Base-by-base conservation (phyloP, 371 early-diverging fungal species). In the Mortierella sp. region DNA sequence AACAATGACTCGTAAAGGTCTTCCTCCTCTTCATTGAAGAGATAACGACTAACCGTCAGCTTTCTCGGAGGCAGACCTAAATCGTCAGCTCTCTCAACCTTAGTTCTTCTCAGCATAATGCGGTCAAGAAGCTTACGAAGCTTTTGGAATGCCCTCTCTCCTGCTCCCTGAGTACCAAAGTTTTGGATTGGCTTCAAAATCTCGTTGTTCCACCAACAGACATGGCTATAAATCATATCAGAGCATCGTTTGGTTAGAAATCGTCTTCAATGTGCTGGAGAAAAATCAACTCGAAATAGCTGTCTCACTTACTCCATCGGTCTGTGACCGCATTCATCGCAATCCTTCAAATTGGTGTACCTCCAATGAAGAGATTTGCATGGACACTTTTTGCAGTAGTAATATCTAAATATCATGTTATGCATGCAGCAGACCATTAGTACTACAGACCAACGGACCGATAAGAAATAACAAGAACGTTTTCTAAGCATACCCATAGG, bases 181-280 rank as follows among this genome's bases (percentile, higher is more conserved):
- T 78, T 84, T 84, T 97, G 97, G 63, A 99, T 98, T 5, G 98
- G 98, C 73, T 95, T 96, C 24, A 97, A 83, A 12, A 99, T 93
- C 67, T 96, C 96, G 62, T 91, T 86, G 85, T 99, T 99, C 99
- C 99, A 99, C 96, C 96, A 98, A 68, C 96, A 96, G 22, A 93
- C 91, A 84, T 98, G 98, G 35, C 87, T 88, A 65, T 2, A 45
- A 12, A 30, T 18, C 49, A 18, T 4, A 43, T 8, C 64, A 57
- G 9, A 32, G 66, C 28, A 49, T 49, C 18, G 20, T 49, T 49
- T 49, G 18, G 22, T n/a, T 18, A 49, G 49, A 49, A 49, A n/a
- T 8, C 8, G 18, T 49, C 3, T 20, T 20, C 0, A 68, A n/a
- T 43, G 77, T 67, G 20, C 6, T 20, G 2, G 37, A 30, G 12